phyloP scores from a whole-genome alignment of 75 land plant genomes.

The Chamaecyparis obtusa region DNA sequence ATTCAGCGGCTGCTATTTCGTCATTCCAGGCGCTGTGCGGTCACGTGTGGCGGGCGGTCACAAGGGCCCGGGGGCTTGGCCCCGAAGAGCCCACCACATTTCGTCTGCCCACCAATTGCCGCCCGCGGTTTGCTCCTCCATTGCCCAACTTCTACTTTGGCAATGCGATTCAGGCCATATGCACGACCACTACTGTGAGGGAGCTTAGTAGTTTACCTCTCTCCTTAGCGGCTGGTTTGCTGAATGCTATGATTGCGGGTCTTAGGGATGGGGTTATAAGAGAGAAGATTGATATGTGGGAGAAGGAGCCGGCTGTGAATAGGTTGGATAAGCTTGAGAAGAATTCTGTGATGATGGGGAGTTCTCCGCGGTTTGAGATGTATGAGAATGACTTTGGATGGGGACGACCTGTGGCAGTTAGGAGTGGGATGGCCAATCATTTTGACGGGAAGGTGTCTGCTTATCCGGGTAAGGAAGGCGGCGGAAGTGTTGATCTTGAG shows the following conservation, averaged over 20 bases:
- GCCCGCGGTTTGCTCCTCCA: constrained; percentile 14
- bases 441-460: constrained; percentile 43
- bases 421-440: constrained; percentile 38
- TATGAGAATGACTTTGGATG: constrained; percentile 66
- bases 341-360: constrained; percentile 25
- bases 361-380: constrained; percentile 62
- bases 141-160: constrained; percentile 31
- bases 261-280: background rate
- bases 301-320: background rate
- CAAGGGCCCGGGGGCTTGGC: constrained; percentile 1
- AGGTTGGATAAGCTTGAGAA: background rate
- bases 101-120: background rate
- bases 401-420: constrained; percentile 47
- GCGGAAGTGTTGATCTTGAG: constrained; percentile 43
- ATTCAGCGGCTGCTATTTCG: constrained; percentile 1
- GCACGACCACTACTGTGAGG: background rate
- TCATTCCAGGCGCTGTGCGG: constrained; percentile 25
- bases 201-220: constrained; percentile 1
- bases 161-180: constrained; percentile 1
- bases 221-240: constrained; percentile 15
- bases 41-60: constrained; percentile 23
- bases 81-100: background rate
- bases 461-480: constrained; percentile 48
- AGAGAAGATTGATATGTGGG: background rate
- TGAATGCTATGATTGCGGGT: constrained; percentile 6